Percentiles rank a stretch among this genome's conserved stretches.
Evolutionary conservation across 805 yeast genomes (phyloP).

Genomic region (Saturnispora gosingensis): DNA sequence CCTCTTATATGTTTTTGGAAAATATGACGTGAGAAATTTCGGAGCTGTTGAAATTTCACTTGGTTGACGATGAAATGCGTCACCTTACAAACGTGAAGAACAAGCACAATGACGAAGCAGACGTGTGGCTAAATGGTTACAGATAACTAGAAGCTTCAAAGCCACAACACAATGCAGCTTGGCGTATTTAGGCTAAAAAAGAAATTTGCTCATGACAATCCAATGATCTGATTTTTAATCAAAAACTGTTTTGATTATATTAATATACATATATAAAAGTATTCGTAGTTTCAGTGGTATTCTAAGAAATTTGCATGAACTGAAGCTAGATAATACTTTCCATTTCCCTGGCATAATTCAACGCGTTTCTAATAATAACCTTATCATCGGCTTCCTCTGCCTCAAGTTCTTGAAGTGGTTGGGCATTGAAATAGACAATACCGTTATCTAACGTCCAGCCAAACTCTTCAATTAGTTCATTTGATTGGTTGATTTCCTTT

Average conservation of each 20-base stretch:
- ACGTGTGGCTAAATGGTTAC: too few relatives aligned
- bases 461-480: slow-evolving; percentile 41
- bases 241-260: background rate
- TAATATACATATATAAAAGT: slow-evolving; percentile 3
- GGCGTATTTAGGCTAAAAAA: background rate
- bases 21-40: background rate
- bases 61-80: background rate
- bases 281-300: background rate
- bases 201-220: background rate
- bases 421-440: slow-evolving; percentile 36
- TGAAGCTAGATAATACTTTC: slow-evolving; percentile 69
- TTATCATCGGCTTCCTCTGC: slow-evolving; percentile 31
- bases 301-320: background rate
- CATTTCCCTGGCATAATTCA: slow-evolving; percentile 80
- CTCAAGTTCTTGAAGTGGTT: background rate
- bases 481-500: slow-evolving; percentile 41
- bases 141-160: too few relatives aligned
- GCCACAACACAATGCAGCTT: too few relatives aligned
- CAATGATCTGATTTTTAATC: background rate
- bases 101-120: too few relatives aligned
- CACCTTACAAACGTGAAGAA: background rate
- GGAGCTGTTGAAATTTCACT: background rate
- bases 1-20: background rate
- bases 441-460: slow-evolving; percentile 53
- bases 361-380: slow-evolving; percentile 56